phyloP scores from a whole-genome alignment of 805 yeast genomes.

The Saccharomycopsis guyanensis region DNA sequence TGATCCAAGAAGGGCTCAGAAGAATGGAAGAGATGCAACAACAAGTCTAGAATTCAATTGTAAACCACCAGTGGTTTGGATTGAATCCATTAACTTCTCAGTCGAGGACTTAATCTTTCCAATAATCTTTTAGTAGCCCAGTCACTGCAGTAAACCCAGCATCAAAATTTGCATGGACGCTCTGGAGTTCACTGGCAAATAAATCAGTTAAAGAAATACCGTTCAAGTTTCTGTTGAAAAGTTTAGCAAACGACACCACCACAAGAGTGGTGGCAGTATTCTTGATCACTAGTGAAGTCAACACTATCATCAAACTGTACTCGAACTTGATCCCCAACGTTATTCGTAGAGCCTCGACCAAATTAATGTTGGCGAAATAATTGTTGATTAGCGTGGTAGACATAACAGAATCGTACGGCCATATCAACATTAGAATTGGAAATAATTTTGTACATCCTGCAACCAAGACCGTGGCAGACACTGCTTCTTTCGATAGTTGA shows the following conservation, averaged over 20 bases:
- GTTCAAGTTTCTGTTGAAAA: neutral
- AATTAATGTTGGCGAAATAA: conserved; percentile 50
- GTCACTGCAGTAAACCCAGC: neutral
- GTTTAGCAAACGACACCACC: neutral
- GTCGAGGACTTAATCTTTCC: neutral
- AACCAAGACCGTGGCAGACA: conserved; percentile 63
- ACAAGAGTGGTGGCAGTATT: conserved; percentile 8
- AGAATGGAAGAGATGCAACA: neutral
- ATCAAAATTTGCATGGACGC: neutral
- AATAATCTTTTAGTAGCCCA: too few relatives aligned
- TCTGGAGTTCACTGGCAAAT: neutral
- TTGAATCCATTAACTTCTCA: too few relatives aligned
- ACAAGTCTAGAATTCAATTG: neutral
- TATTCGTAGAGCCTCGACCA: conserved; percentile 55
- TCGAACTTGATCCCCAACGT: conserved; percentile 20
- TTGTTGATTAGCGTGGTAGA: conserved; percentile 48
- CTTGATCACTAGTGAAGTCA: conserved; percentile 7
- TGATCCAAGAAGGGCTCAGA: neutral
- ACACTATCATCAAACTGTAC: conserved; percentile 8
- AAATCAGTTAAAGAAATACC: neutral
- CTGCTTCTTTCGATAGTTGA: conserved; percentile 30
- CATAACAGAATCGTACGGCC: conserved; percentile 89
- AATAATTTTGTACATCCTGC: conserved; percentile 76
- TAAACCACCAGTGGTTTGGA: too few relatives aligned
- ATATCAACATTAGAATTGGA: conserved; percentile 88